Conservation (phyloP, 139 green algal genomes). For the Chara braunii region DNA sequence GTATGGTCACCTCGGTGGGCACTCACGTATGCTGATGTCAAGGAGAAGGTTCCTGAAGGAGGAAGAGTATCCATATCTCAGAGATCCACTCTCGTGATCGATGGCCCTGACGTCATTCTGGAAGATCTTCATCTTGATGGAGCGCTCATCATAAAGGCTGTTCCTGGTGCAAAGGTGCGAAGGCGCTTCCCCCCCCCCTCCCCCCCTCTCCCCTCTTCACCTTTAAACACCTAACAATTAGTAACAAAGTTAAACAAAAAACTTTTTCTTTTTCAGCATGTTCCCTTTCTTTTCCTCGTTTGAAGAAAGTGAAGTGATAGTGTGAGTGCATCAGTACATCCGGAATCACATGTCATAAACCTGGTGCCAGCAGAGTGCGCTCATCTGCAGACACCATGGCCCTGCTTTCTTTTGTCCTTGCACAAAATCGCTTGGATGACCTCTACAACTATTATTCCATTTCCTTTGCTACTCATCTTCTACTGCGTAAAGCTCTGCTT, state of each 20-base stretch:
- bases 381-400: no score
- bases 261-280: not conserved
- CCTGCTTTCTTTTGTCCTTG: no score
- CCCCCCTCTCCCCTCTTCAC: not conserved
- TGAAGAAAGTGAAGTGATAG: no score
- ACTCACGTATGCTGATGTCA: constrained; percentile 56
- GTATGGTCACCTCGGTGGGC: constrained; percentile 70
- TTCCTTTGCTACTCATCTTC: no score
- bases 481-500: no score
- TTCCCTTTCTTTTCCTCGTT: not conserved
- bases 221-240: not conserved
- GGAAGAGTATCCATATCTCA: not conserved
- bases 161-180: constrained; percentile 46
- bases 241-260: not conserved
- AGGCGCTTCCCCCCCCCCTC: constrained; percentile 29
- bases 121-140: constrained; percentile 61
- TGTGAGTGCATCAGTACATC: not conserved
- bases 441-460: no score
- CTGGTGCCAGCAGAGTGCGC: no score
- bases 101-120: constrained; percentile 52
- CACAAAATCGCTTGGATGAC: no score
- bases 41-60: constrained; percentile 40
- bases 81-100: constrained; percentile 56
- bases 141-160: constrained; percentile 61
- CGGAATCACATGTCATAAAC: not conserved